phyloP scores from a whole-genome alignment of 345 rosid species.

The Boechera divaricarpa region DNA sequence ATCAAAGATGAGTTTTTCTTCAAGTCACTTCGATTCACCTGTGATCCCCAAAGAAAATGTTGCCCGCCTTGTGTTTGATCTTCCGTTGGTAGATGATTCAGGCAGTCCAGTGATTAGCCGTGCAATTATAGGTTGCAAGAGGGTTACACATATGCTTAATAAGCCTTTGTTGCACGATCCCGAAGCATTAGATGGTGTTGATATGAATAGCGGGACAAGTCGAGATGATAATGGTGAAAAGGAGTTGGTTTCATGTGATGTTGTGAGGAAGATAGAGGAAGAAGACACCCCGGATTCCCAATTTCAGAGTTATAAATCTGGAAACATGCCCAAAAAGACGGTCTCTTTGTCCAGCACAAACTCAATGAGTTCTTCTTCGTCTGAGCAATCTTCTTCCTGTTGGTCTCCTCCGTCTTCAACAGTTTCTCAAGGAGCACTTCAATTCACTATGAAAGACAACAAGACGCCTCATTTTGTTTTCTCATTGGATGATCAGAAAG shows the following conservation, averaged over 20 bases:
- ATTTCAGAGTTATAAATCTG: constrained; percentile 23
- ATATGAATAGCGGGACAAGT: constrained; percentile 35
- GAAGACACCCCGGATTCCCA: background rate
- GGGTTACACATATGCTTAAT: constrained; percentile 62
- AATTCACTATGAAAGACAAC: constrained; percentile 66
- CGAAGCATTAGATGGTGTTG: constrained; percentile 51
- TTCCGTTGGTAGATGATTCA: constrained; percentile 53
- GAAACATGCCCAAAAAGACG: background rate
- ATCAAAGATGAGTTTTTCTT: constrained; percentile 46
- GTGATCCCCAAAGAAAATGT: constrained; percentile 47
- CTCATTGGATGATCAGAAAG: constrained; percentile 73
- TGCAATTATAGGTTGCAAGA: constrained; percentile 68
- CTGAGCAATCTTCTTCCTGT: constrained; percentile 52
- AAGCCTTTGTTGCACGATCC: constrained; percentile 60
- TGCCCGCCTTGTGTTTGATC: constrained; percentile 57
- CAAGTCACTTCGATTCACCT: constrained; percentile 45
- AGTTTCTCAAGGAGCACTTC: constrained; percentile 77
- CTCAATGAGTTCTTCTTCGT: constrained; percentile 59
- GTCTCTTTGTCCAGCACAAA: constrained; percentile 54
- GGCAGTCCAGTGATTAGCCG: constrained; percentile 60
- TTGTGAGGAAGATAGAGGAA: constrained; percentile 32
- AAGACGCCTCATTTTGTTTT: constrained; percentile 75
- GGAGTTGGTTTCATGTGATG: constrained; percentile 46
- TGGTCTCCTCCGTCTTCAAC: constrained; percentile 50
- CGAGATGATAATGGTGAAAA: constrained; percentile 45